Evolutionary conservation across 495 filamentous ascomycete species (phyloP).

Genomic region (Penicillium flavigenum): DNA sequence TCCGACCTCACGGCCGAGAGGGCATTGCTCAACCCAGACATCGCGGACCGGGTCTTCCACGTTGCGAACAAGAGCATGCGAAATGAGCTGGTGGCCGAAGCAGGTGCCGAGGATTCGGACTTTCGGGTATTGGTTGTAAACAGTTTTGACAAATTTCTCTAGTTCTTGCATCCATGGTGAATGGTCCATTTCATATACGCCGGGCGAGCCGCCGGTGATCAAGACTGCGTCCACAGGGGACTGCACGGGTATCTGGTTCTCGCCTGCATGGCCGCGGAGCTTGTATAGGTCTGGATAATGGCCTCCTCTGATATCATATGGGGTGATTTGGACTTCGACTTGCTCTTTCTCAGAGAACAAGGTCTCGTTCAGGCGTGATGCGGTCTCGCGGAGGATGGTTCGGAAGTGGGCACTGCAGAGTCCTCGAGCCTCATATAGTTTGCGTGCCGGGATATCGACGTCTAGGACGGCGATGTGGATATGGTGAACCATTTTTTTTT

Average conservation of each 20-base stretch:
- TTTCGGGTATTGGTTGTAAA: conserved; percentile 37
- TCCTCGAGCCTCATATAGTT: conserved; percentile 33
- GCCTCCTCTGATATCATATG: conserved; percentile 36
- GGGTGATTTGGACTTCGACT: conserved; percentile 29
- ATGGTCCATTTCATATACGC: conserved; percentile 30
- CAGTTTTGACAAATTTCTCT: conserved; percentile 26
- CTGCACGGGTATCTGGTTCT: conserved; percentile 14
- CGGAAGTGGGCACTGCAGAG: conserved; percentile 39
- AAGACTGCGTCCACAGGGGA: conserved; percentile 34
- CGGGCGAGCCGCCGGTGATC: conserved; percentile 36
- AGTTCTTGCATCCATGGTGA: conserved; percentile 34
- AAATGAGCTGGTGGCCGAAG: conserved; percentile 44
- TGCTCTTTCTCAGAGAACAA: conserved; percentile 13
- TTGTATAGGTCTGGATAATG: conserved; percentile 30
- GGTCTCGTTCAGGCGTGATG: conserved; percentile 25
- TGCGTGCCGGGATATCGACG: conserved; percentile 34
- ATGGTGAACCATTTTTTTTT: conserved; percentile 23
- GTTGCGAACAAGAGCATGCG: conserved; percentile 32
- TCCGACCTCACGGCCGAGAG: conserved; percentile 35
- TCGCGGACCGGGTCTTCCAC: conserved; percentile 24
- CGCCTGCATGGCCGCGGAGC: conserved; percentile 18
- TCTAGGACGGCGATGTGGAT: conserved; percentile 39
- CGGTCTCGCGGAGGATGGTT: conserved; percentile 33
- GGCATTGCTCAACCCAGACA: conserved; percentile 32
- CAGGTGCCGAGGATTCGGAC: conserved; percentile 42